A percentile compares a stretch with the other conserved stretches of the same genome.
phyloP scores from a whole-genome alignment of 495 filamentous ascomycete species.

The Daldinia caldariorum region DNA sequence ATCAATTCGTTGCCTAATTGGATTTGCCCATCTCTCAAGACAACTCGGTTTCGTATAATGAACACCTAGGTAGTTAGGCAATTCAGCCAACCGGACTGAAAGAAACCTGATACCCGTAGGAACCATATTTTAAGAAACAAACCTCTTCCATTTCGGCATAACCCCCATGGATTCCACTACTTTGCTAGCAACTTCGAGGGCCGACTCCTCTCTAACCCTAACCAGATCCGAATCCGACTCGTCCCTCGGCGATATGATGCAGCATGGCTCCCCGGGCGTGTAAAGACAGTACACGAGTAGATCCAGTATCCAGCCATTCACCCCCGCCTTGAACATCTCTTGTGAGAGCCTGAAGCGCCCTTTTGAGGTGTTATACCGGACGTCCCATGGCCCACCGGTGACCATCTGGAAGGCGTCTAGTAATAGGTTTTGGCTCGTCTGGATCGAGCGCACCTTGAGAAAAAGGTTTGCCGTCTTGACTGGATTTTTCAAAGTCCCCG shows the following conservation, averaged over 20 bases:
- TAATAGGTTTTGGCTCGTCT: slow-evolving; percentile 54
- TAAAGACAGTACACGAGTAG: slow-evolving; percentile 44
- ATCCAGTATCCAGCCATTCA: slow-evolving; percentile 36
- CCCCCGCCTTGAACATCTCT: slow-evolving; percentile 31
- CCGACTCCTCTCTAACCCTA: slow-evolving; percentile 35
- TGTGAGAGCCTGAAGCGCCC: slow-evolving; percentile 45
- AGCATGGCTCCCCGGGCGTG: slow-evolving; percentile 38
- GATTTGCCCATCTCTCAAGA: too few species aligned
- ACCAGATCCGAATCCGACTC: slow-evolving; percentile 39
- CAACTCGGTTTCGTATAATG: too few species aligned
- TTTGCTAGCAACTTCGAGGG: slow-evolving; percentile 28
- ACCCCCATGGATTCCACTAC: background rate
- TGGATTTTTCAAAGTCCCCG: slow-evolving; percentile 52
- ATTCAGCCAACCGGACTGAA: too few species aligned
- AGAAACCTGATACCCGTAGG: too few species aligned
- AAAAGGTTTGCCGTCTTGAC: slow-evolving; percentile 58
- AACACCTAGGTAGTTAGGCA: too few species aligned
- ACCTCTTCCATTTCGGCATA: background rate
- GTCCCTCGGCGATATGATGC: slow-evolving; percentile 38
- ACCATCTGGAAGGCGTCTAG: slow-evolving; percentile 53
- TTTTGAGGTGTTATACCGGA: slow-evolving; percentile 44
- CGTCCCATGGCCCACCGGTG: slow-evolving; percentile 45
- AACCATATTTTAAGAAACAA: background rate
- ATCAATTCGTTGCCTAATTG: too few species aligned
- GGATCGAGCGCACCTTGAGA: slow-evolving; percentile 55